Evolutionary conservation across 148 eudicot genomes (phyloP).

Genomic region (Spergularia bocconei): DNA sequence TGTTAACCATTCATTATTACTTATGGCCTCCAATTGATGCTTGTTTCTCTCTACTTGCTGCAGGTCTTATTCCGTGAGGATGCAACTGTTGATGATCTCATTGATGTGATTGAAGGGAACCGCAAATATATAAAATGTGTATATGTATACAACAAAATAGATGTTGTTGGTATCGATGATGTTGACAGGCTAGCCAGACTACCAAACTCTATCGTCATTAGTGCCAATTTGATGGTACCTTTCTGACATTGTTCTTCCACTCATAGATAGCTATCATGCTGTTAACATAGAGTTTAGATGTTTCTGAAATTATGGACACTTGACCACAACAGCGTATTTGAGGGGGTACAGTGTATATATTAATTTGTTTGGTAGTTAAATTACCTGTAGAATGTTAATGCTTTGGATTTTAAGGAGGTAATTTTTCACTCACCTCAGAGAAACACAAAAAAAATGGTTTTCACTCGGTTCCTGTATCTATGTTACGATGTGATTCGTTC

Average conservation of each 20-base stretch:
- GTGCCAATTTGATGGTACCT: constrained; percentile 81
- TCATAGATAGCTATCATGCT: neutral
- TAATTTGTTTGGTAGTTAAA: no score
- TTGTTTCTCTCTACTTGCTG: constrained; percentile 14
- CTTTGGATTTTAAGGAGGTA: no score
- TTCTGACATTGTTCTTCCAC: constrained; percentile 8
- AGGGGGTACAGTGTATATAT: no score
- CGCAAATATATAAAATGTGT: constrained; percentile 98
- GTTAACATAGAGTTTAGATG: neutral
- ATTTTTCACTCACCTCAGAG: no score
- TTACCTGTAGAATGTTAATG: no score
- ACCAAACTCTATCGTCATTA: constrained; percentile 92
- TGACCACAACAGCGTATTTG: neutral
- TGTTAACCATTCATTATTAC: neutral
- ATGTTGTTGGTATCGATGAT: constrained; percentile 98
- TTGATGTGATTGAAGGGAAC: constrained; percentile 98
- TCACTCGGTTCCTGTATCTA: no score
- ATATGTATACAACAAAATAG: constrained; percentile 99
- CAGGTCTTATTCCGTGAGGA: constrained; percentile 97
- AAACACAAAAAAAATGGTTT: neutral
- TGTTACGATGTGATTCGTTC: neutral
- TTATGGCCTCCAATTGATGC: constrained; percentile 1
- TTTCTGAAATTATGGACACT: neutral
- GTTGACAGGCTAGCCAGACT: constrained; percentile 93
- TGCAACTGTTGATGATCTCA: constrained; percentile 98